Percentiles rank a stretch among this genome's conserved stretches.
phyloP scores from a whole-genome alignment of 2,329 filamentous ascomycete species.

The Alternaria brassicae region DNA sequence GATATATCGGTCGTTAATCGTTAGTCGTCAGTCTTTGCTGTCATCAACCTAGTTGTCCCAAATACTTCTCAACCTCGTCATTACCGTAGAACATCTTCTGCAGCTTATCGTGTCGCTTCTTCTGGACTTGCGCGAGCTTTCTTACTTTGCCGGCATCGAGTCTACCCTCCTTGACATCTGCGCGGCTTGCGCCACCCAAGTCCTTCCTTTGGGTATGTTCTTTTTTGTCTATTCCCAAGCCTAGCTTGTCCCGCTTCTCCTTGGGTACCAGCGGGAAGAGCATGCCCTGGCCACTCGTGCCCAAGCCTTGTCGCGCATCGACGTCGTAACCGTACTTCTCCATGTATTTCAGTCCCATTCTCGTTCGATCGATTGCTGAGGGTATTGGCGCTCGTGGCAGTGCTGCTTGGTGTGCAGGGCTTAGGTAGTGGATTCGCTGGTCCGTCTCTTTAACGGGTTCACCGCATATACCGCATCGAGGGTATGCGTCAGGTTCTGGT shows the following conservation, averaged over 20 bases:
- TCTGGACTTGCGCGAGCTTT: slow-evolving; percentile 67
- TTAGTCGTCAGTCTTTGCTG: neutral
- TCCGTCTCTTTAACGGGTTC: slow-evolving; percentile 39
- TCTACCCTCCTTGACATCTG: slow-evolving; percentile 43
- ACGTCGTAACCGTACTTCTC: slow-evolving; percentile 76
- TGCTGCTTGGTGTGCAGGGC: slow-evolving; percentile 73
- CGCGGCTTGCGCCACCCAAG: slow-evolving; percentile 46
- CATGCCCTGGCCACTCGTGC: slow-evolving; percentile 72
- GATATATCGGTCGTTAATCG: neutral
- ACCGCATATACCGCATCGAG: slow-evolving; percentile 48
- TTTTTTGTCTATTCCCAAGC: slow-evolving; percentile 66
- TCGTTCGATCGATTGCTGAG: slow-evolving; percentile 71
- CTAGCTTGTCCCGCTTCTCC: slow-evolving; percentile 76
- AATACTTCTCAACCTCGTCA: slow-evolving; percentile 77
- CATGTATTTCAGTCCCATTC: slow-evolving; percentile 73
- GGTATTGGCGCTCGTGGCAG: slow-evolving; percentile 74
- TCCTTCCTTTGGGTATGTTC: slow-evolving; percentile 50
- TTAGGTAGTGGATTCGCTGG: slow-evolving; percentile 61
- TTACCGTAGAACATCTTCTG: slow-evolving; percentile 75
- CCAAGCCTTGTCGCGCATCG: slow-evolving; percentile 74
- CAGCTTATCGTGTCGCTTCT: slow-evolving; percentile 68
- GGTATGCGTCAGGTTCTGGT: slow-evolving; percentile 28
- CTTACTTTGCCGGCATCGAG: slow-evolving; percentile 75
- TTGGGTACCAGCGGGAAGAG: slow-evolving; percentile 75
- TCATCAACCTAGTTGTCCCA: slow-evolving; percentile 55